Percentiles rank a stretch among this genome's conserved stretches.
These are phyloP conservation scores for Botrytis medusae DNA, from an alignment of 2,329 filamentous ascomycete species.

Conservation along the genomic window DNA sequence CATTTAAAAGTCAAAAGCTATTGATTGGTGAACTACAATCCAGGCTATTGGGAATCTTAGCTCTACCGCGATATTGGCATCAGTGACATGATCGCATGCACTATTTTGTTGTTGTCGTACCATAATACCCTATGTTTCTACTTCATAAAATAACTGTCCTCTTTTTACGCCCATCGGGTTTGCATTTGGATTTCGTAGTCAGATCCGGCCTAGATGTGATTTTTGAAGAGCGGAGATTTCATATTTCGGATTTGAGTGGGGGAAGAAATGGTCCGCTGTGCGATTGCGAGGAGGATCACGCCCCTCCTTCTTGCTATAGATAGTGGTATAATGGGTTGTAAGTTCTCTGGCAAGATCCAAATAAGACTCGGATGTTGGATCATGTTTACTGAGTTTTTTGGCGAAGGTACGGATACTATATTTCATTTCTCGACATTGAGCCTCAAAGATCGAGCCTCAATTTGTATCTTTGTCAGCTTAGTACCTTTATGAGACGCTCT, in stretches of 20 bases:
- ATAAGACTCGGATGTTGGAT: background rate
- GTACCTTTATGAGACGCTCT: rapidly evolving
- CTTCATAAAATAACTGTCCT: background rate
- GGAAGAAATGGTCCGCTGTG: too few species aligned
- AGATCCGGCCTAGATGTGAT: background rate
- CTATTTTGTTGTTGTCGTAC: background rate
- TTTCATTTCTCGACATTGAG: too few species aligned
- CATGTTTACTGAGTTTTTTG: background rate
- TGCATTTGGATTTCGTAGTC: background rate
- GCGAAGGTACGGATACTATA: background rate
- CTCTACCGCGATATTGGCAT: background rate
- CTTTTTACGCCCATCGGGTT: background rate
- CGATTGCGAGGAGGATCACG: background rate
- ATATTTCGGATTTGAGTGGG: background rate
- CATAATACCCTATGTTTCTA: background rate
- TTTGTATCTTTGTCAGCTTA: rapidly evolving
- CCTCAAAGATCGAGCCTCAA: background rate
- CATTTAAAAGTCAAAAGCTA: background rate
- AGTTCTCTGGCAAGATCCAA: background rate
- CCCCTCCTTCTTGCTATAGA: too few species aligned
- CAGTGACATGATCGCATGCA: background rate
- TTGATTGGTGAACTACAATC: background rate
- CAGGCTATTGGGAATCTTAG: background rate
- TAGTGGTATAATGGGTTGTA: background rate
- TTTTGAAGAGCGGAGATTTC: background rate